Evolutionary conservation across 2,329 filamentous ascomycete species (phyloP).

Genomic region (Pyricularia grisea): DNA sequence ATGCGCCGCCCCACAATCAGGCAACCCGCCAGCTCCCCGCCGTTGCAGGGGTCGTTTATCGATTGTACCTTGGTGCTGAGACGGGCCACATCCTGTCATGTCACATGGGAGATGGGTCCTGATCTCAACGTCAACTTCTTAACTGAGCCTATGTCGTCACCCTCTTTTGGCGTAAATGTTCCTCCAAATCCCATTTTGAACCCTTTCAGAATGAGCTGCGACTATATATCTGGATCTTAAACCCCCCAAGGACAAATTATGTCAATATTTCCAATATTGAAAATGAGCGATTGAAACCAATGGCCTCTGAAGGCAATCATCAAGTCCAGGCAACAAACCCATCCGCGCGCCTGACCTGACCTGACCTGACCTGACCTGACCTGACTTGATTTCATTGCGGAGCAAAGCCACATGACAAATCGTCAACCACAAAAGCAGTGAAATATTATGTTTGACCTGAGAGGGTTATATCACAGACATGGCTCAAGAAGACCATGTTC

Average conservation of each 20-base stretch:
- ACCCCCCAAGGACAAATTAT: background rate
- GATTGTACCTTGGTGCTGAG: background rate
- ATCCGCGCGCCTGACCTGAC: background rate
- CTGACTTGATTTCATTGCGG: background rate
- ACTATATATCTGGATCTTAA: background rate
- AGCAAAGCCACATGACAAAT: background rate
- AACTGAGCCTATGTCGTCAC: background rate
- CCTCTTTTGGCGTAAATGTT: background rate
- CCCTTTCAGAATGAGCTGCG: background rate
- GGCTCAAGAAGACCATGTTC: background rate
- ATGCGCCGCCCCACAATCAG: background rate
- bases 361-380: background rate
- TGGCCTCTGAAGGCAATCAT: background rate
- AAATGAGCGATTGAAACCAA: background rate
- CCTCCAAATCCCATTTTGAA: background rate
- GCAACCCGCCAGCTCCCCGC: background rate
- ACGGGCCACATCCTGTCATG: background rate
- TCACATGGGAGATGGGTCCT: background rate
- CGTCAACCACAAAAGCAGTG: background rate
- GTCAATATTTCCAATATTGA: background rate
- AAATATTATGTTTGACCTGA: background rate
- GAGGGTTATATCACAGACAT: conserved; percentile 1
- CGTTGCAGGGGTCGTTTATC: background rate
- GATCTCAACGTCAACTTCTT: background rate
- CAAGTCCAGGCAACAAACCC: background rate